Percentiles rank a stretch among this genome's conserved stretches.
These are phyloP conservation scores for Ophiostoma montium DNA, from an alignment of 2,329 filamentous ascomycete species.

Conservation along the genomic window DNA sequence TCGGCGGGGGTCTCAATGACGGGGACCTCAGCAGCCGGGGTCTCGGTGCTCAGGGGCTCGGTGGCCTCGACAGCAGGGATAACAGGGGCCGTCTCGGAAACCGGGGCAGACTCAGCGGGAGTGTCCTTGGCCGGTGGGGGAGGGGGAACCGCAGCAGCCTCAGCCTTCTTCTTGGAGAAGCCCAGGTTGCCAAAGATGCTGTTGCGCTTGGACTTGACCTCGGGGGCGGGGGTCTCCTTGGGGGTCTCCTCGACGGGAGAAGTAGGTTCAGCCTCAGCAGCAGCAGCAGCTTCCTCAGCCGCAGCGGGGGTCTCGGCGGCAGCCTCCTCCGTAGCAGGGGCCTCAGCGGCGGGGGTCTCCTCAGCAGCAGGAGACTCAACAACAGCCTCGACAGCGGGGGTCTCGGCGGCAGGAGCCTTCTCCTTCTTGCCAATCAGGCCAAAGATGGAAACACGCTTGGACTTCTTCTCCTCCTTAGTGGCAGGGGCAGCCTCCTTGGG, in stretches of 20 bases:
- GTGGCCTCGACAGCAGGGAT: constrained; percentile 45
- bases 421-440: constrained; percentile 36
- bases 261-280: constrained; percentile 24
- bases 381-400: constrained; percentile 12
- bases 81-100: constrained; percentile 41
- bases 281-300: constrained; percentile 21
- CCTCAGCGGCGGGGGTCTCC: constrained; percentile 16
- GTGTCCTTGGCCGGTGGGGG: constrained; percentile 29
- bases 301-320: constrained; percentile 21
- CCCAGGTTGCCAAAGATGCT: constrained; percentile 42
- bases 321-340: constrained; percentile 19
- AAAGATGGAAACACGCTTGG: constrained; percentile 53
- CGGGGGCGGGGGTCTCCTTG: constrained; percentile 19
- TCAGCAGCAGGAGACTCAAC: constrained; percentile 22
- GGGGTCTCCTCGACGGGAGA: constrained; percentile 20
- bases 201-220: constrained; percentile 28
- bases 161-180: constrained; percentile 44
- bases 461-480: constrained; percentile 32
- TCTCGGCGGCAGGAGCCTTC: constrained; percentile 31
- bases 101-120: constrained; percentile 23
- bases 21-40: constrained; percentile 28
- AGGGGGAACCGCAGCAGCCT: constrained; percentile 30
- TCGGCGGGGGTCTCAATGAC: constrained; percentile 14
- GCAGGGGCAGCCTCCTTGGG: constrained; percentile 16
- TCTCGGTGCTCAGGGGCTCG: constrained; percentile 42